These are phyloP conservation scores for Teunomyces pallodes DNA, from an alignment of 805 yeast species.

Conservation along the genomic window DNA sequence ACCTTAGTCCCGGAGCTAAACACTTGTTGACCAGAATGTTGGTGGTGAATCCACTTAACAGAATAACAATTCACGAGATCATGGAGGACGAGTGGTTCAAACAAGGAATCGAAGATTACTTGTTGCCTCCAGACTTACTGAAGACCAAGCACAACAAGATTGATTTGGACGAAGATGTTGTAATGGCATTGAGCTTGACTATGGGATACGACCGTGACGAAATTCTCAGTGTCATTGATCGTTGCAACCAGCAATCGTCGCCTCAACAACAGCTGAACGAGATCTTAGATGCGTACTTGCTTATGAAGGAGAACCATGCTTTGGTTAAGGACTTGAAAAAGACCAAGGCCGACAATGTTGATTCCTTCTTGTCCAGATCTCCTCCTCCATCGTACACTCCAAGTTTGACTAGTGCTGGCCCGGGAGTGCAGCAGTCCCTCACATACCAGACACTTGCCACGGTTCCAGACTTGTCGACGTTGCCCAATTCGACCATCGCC, in stretches of 20 bases:
- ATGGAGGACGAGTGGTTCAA: slow-evolving; percentile 33
- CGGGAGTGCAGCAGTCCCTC: slow-evolving; percentile 44
- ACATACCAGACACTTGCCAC: slow-evolving; percentile 48
- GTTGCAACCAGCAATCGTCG: slow-evolving; percentile 17
- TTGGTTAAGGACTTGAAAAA: slow-evolving; percentile 65
- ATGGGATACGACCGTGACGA: slow-evolving; percentile 32
- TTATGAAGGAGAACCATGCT: slow-evolving; percentile 75
- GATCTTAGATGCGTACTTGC: slow-evolving; percentile 79
- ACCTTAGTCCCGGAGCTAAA: slow-evolving; percentile 27
- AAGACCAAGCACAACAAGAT: slow-evolving; percentile 24
- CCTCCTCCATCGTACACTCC: slow-evolving; percentile 50
- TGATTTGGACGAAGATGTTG: slow-evolving; percentile 27
- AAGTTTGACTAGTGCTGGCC: slow-evolving; percentile 28
- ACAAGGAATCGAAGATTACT: slow-evolving; percentile 26
- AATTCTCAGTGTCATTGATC: slow-evolving; percentile 20
- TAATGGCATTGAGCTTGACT: slow-evolving; percentile 25
- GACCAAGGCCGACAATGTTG: slow-evolving; percentile 49
- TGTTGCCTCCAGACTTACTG: slow-evolving; percentile 27
- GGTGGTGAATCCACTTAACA: slow-evolving; percentile 29
- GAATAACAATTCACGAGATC: slow-evolving; percentile 30
- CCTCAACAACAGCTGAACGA: slow-evolving; percentile 53
- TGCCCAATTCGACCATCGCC: slow-evolving; percentile 81
- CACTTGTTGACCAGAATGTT: slow-evolving; percentile 27
- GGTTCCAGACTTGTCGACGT: slow-evolving; percentile 46
- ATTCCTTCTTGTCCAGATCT: slow-evolving; percentile 56